These are phyloP conservation scores for Globisporangium middletonii DNA, from an alignment of 352 stramenopile genomes.

Conservation along the genomic window DNA sequence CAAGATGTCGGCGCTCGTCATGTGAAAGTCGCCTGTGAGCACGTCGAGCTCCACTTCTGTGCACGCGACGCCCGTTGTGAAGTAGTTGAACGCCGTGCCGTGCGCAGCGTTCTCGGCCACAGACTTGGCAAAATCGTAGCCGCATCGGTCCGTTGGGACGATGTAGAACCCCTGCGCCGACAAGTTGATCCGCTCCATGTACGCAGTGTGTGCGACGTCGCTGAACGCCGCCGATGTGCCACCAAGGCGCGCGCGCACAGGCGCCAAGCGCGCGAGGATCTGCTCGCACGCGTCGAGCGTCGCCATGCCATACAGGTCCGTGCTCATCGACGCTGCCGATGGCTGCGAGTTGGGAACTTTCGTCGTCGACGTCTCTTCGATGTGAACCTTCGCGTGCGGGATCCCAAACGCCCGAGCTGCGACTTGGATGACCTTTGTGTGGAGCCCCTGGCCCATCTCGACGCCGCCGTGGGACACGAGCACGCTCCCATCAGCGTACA, in stretches of 20 bases:
- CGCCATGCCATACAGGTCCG: conserved; percentile 96
- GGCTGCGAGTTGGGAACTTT: conserved; percentile 94
- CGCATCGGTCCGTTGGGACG: conserved; percentile 86
- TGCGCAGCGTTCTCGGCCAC: conserved; percentile 87
- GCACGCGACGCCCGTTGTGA: conserved; percentile 92
- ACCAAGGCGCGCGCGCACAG: conserved; percentile 73
- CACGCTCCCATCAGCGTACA: conserved; percentile 95
- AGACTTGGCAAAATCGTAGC: conserved; percentile 90
- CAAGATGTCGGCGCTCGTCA: conserved; percentile 76
- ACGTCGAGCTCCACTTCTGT: conserved; percentile 94
- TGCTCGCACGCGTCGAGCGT: conserved; percentile 95
- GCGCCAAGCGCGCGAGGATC: conserved; percentile 88
- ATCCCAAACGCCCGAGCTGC: conserved; percentile 91
- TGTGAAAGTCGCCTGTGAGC: conserved; percentile 91
- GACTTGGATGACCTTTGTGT: conserved; percentile 93
- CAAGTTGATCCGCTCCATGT: conserved; percentile 92
- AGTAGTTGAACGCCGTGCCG: conserved; percentile 94
- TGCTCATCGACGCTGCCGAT: conserved; percentile 94
- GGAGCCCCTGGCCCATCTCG: conserved; percentile 97
- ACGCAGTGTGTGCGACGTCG: conserved; percentile 84
- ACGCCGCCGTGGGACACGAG: conserved; percentile 93
- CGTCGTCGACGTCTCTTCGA: conserved; percentile 93
- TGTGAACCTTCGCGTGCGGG: conserved; percentile 87
- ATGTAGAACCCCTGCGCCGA: conserved; percentile 96
- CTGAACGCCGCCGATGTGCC: conserved; percentile 65